A percentile compares a stretch with the other conserved stretches of the same genome.
phyloP scores from a whole-genome alignment of 352 stramenopile genomes.

The Phytophthora chlamydospora region DNA sequence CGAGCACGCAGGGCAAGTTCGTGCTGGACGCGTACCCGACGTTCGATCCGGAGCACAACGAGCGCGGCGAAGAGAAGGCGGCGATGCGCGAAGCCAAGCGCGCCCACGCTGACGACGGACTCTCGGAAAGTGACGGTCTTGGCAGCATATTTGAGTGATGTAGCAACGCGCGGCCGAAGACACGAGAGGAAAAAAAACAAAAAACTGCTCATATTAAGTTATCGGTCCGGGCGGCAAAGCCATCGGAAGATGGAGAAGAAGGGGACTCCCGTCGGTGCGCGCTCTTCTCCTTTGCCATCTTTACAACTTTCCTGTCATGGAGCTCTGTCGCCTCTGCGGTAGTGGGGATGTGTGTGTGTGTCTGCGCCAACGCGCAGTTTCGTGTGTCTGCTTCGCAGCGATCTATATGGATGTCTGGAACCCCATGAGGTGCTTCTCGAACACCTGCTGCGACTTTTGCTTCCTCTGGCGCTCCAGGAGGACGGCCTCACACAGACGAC shows the following conservation, averaged over 20 bases:
- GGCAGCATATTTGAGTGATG: slow-evolving; percentile 54
- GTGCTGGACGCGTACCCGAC: slow-evolving; percentile 69
- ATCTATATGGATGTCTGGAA: slow-evolving; percentile 43
- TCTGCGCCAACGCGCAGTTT: slow-evolving; percentile 37
- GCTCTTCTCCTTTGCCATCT: slow-evolving; percentile 23
- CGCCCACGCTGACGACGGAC: slow-evolving; percentile 44
- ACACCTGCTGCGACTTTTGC: slow-evolving; percentile 49
- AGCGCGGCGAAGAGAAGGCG: slow-evolving; percentile 46
- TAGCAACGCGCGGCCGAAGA: neutral
- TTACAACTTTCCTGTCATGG: slow-evolving; percentile 33
- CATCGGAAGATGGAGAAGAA: slow-evolving; percentile 30
- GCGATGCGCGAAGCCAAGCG: slow-evolving; percentile 59
- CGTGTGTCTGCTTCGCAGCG: slow-evolving; percentile 9
- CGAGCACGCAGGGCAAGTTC: slow-evolving; percentile 79
- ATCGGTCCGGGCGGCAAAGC: slow-evolving; percentile 29
- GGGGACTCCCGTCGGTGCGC: slow-evolving; percentile 29
- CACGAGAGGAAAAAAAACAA: slow-evolving; percentile 8
- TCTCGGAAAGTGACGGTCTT: slow-evolving; percentile 45
- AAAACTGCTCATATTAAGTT: slow-evolving; percentile 46
- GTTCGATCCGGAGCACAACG: slow-evolving; percentile 35
- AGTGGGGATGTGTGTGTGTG: slow-evolving; percentile 4
- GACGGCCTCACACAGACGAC: slow-evolving; percentile 63
- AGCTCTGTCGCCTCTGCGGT: slow-evolving; percentile 30
- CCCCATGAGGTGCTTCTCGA: slow-evolving; percentile 67
- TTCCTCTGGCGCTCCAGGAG: slow-evolving; percentile 69